Evolutionary conservation across 257 asterid genomes (phyloP), one percentile per base, ranked within the genome.

Genomic region (Solanum microdontum): DNA sequence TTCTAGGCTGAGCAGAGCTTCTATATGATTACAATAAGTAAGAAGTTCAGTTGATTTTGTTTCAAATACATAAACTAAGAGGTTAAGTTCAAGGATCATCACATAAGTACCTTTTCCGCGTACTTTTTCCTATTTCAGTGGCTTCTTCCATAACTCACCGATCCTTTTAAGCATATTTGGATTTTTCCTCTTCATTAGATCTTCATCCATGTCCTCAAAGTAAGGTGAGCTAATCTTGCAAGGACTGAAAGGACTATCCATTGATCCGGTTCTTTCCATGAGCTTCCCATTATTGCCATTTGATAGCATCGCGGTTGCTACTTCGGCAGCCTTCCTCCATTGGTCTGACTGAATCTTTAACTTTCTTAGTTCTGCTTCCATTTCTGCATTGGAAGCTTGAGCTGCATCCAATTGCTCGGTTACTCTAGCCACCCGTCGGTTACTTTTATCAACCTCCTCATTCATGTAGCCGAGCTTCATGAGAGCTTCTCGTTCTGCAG

Each of bases 241-340:
- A 11, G 88, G 76, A 86, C 92, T 66, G 0, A 95, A 94, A 24
- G 91, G 90, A 86, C 91, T 93, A 82, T 95, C 98, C 98, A 95
- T 91, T 3, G 99, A 94, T 36, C 94, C 97, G 0, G 96, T 94
- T 80, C 98, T 92, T 92, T 93, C 98, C 93, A 91, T 89, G 72
- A 91, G 70, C 26, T 92, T 96, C 88, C 94, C 96, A 13, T 95
- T 95, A 75, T 91, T 93, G 21, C 97, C 98, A 0, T 95, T 90
- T 4, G 99, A 91, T 33, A 97, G 92, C 93, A 97, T 97, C 3
- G 98, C 91, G 0, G 99, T 96, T 11, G 99, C 99, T 5, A 95
- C 97, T 90, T 97, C 99, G 0, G 99, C 99, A 8, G 99, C 99
- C 89, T 97, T 97, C 90, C 99, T 93, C 99, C 99, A 97, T 90